Evolutionary conservation across 257 asterid genomes (phyloP).

Genomic region (Solanum habrochaites): DNA sequence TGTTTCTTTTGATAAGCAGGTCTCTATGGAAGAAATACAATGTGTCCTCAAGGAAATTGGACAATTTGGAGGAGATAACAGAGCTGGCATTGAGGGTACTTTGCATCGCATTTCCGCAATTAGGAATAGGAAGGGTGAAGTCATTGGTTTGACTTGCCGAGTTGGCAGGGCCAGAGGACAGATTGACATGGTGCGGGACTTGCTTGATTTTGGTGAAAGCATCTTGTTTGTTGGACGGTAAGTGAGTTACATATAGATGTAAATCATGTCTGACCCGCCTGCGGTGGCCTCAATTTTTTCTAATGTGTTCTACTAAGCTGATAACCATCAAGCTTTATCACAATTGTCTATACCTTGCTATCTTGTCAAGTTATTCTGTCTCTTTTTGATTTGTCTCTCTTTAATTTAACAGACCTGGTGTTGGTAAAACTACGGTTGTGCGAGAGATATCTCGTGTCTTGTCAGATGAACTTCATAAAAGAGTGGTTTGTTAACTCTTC

Average conservation of each 20-base stretch:
- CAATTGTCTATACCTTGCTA: not conserved
- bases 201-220: slow-evolving; percentile 78
- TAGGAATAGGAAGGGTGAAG: slow-evolving; percentile 48
- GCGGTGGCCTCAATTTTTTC: not conserved
- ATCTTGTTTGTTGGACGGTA: slow-evolving; percentile 80
- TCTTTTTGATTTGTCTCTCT: not conserved
- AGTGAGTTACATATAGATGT: slow-evolving; percentile 7
- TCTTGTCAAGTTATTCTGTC: not conserved
- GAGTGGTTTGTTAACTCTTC: slow-evolving; percentile 54
- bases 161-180: slow-evolving; percentile 57
- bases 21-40: slow-evolving; percentile 50
- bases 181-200: slow-evolving; percentile 52
- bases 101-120: slow-evolving; percentile 73
- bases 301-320: not conserved
- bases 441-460: slow-evolving; percentile 59
- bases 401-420: slow-evolving; percentile 57
- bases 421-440: slow-evolving; percentile 73
- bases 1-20: slow-evolving; percentile 22
- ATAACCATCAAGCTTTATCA: not conserved
- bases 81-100: slow-evolving; percentile 72
- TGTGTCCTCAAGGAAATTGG: slow-evolving; percentile 55
- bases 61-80: slow-evolving; percentile 58
- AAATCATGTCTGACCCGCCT: not conserved
- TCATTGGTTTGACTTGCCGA: slow-evolving; percentile 74
- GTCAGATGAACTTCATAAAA: slow-evolving; percentile 62